Base-by-base conservation (phyloP, 192 early-diverging fungal species). In the Thoreauomyces humboldtii region DNA sequence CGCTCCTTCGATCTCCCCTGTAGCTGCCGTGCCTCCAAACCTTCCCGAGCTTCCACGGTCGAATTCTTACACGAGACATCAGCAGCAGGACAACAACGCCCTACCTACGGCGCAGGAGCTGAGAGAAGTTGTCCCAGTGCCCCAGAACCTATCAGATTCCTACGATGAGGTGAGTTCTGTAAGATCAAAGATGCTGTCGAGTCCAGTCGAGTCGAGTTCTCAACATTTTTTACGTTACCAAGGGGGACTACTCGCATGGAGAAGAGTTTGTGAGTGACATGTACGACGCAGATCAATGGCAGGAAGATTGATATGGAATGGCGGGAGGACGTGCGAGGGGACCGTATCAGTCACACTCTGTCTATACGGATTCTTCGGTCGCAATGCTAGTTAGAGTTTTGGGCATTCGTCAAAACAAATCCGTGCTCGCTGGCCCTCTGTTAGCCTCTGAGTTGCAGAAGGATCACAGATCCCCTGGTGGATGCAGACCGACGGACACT, bases 251-350 rank as follows among this genome's bases (percentile, higher is more conserved):
- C 15, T 24, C 37, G 33, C n/a, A n/a, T n/a, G n/a, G n/a, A n/a
- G 61, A 63, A 32, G 61, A 63, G 19, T 63, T 63, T 53, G 61
- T 63, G 7, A 63, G 61, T 29, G 61, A 63, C 24, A 63, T 63
- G 61, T 63, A 63, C 24, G 61, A 63, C 50, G 50, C 25, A 14
- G 32, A 53, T 7, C 47, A 63, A 31, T 63, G 61, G 61, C 44
- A 63, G 45, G 35, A 63, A 15, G 22, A 31, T 4, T n/a, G n/a
- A n/a, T n/a, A n/a, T n/a, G n/a, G n/a, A n/a, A n/a, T n/a, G n/a
- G n/a, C n/a, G n/a, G n/a, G n/a, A n/a, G n/a, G n/a, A n/a, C n/a
- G n/a, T n/a, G n/a, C n/a, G n/a, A n/a, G n/a, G n/a, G n/a, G n/a
- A n/a, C n/a, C n/a, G n/a, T n/a, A n/a, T n/a, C n/a, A n/a, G n/a